A percentile compares a stretch with the other conserved stretches of the same genome.
Evolutionary conservation across 257 asterid species (phyloP).

Genomic region (Apocynum venetum): DNA sequence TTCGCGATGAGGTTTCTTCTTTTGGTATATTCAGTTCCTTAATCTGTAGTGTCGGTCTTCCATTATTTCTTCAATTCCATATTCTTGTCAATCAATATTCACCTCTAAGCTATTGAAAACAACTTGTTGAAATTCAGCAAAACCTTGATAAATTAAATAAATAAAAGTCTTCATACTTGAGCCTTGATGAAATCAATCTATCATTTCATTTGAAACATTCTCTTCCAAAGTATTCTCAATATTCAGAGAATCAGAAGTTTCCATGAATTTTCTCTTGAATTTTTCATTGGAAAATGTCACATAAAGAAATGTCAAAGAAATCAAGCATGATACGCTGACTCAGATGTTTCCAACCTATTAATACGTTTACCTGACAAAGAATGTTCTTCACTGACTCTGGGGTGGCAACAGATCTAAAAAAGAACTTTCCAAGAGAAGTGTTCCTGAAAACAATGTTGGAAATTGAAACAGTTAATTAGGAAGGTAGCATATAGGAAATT

Average conservation of each 20-base stretch:
- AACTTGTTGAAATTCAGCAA: background rate
- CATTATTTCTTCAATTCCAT: background rate
- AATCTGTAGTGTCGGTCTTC: background rate
- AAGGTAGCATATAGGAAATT: background rate
- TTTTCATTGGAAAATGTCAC: background rate
- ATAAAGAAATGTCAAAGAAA: background rate
- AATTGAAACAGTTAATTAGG: background rate
- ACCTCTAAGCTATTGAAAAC: background rate
- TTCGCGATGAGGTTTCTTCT: no score
- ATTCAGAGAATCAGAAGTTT: background rate
- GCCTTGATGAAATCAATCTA: background rate
- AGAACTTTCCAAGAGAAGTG: constrained; percentile 68
- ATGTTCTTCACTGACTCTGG: constrained; percentile 75
- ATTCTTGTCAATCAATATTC: background rate
- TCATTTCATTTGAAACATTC: background rate
- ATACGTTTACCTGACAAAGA: constrained; percentile 67
- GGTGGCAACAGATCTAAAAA: constrained; percentile 73
- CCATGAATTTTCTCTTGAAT: background rate
- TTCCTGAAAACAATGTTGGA: constrained; percentile 39
- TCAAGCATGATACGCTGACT: background rate
- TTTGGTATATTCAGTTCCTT: background rate
- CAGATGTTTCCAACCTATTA: background rate
- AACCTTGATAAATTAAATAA: background rate
- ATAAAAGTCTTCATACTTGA: background rate
- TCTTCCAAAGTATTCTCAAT: background rate